Evolutionary conservation across 345 rosid species (phyloP).

Genomic region (Eucalyptus dawsonii): DNA sequence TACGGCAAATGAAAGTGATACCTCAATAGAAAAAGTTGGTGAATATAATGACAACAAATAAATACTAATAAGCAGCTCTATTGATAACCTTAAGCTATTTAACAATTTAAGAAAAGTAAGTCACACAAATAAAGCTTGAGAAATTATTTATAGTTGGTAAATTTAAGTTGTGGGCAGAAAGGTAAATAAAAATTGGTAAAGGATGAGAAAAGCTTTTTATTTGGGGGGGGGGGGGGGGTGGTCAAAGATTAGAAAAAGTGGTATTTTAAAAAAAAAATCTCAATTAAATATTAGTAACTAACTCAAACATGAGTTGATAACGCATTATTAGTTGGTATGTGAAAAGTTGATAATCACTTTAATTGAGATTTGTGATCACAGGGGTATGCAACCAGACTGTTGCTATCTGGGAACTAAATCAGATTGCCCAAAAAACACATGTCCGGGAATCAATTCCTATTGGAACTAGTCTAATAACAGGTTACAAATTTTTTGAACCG

Average conservation of each 20-base stretch:
- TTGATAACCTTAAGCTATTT: neutral
- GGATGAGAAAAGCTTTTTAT: neutral
- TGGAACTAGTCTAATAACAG: no score
- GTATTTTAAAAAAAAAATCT: neutral
- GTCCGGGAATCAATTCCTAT: no score
- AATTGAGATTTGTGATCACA: neutral
- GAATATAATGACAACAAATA: no score
- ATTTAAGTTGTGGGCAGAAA: neutral
- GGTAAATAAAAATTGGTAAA: neutral
- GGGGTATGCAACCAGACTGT: no score
- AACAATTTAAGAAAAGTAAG: neutral
- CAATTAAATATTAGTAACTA: no score
- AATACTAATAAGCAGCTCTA: neutral
- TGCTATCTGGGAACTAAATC: no score
- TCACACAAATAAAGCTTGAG: neutral
- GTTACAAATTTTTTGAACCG: no score
- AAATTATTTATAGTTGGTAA: neutral
- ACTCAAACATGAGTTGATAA: no score
- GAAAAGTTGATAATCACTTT: neutral
- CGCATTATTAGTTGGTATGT: neutral
- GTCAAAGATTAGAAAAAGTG: neutral
- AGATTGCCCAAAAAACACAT: no score
- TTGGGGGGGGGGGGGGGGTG: no score
- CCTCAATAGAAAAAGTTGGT: neutral
- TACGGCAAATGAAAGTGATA: no score